Percentiles rank a stretch among this genome's conserved stretches.
phyloP scores from a whole-genome alignment of 192 early-diverging fungal species.

The Jimgerdemannia flammicorona region DNA sequence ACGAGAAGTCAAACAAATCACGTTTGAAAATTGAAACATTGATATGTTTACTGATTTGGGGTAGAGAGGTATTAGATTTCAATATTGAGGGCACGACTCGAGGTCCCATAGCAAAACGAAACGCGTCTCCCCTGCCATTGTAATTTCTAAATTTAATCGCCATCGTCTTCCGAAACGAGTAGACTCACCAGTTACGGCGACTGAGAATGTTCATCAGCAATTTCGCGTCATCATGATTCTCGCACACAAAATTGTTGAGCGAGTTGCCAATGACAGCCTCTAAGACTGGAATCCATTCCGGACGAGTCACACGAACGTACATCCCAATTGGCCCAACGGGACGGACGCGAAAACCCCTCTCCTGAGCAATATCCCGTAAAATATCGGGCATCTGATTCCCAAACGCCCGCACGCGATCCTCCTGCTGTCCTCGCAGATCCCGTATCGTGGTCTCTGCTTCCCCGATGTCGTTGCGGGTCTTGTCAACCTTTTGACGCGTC shows the following conservation, averaged over 20 bases:
- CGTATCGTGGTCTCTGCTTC: conserved; percentile 21
- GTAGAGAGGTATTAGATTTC: too few species aligned
- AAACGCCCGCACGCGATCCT: conserved; percentile 70
- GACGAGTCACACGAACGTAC: conserved; percentile 53
- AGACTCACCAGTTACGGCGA: conserved; percentile 37
- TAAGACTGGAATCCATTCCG: conserved; percentile 53
- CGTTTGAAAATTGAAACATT: conserved; percentile 22
- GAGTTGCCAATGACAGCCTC: conserved; percentile 59
- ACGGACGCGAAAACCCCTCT: conserved; percentile 35
- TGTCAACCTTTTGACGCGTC: conserved; percentile 4
- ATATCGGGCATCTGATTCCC: conserved; percentile 65
- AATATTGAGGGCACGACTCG: too few species aligned
- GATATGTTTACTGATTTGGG: not conserved
- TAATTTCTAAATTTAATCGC: not conserved
- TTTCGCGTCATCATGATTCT: conserved; percentile 57
- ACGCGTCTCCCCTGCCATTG: not conserved
- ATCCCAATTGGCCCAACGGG: conserved; percentile 74
- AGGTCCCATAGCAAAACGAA: too few species aligned
- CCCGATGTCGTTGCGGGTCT: conserved; percentile 2
- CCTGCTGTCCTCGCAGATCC: conserved; percentile 53
- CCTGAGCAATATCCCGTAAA: conserved; percentile 40
- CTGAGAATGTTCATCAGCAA: conserved; percentile 52
- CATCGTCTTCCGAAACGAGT: not conserved
- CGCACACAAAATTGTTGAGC: conserved; percentile 68
- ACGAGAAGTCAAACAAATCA: conserved; percentile 65